Evolutionary conservation across 208 protist species (phyloP).

Genomic region (Leishmania mexicana): DNA sequence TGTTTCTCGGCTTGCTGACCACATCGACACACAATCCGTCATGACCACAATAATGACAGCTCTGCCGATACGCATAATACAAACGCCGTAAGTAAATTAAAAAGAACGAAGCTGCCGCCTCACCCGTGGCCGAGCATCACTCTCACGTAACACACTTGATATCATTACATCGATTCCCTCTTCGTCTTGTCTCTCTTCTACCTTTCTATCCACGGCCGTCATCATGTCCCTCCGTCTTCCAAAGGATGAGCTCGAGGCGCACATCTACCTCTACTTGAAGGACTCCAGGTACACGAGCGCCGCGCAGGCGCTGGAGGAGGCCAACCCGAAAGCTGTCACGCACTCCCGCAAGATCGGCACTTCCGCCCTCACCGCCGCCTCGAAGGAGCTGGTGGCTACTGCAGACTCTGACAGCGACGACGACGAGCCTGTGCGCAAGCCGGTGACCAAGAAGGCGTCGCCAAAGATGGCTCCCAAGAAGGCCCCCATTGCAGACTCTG

Average conservation of each 20-base stretch:
- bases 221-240: constrained; percentile 60
- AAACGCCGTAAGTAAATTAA: neutral
- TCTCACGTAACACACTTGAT: neutral
- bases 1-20: neutral
- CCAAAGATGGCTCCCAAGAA: constrained; percentile 51
- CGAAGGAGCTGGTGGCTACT: constrained; percentile 34
- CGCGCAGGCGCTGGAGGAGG: constrained; percentile 70
- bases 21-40: neutral
- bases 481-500: constrained; percentile 30
- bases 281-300: constrained; percentile 67
- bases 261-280: constrained; percentile 87
- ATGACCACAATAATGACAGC: neutral
- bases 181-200: neutral
- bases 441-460: constrained; percentile 46
- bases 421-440: constrained; percentile 53
- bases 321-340: constrained; percentile 61
- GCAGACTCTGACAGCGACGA: constrained; percentile 43
- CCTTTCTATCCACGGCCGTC: neutral
- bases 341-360: constrained; percentile 54
- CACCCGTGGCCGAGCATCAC: neutral
- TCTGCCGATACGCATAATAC: constrained; percentile 16
- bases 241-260: constrained; percentile 84
- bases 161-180: neutral
- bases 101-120: neutral
- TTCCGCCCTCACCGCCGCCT: constrained; percentile 51